Evolutionary conservation across 108 stramenopile genomes (phyloP), one percentile per base, ranked within the genome.

Genomic region (Cyclotella kingstonii): DNA sequence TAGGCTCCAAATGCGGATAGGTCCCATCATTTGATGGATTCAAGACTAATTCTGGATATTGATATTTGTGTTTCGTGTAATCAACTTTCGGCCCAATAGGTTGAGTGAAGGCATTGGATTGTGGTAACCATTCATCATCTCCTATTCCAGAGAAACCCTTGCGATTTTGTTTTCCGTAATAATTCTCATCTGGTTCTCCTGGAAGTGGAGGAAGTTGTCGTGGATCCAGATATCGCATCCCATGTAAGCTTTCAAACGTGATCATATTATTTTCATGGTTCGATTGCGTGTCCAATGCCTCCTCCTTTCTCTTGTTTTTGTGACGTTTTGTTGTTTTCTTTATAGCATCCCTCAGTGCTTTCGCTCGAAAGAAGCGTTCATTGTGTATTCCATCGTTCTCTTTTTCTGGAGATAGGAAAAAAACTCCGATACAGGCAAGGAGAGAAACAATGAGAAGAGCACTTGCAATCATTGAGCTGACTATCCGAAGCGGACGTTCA

Each of bases 1-100:
- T 54, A 3, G 83, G 58, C 30, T 70, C 56, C 40, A 93, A 35
- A n/a, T 45, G 41, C 5, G 91, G 91, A 67, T 93, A 93, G 3
- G 73, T 55, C 8, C 84, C 86, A 25, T 58, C 56, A 41, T 60
- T 61, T 35, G 68, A 78, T 22, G 83, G 81, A 33, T 82, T 77
- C 8, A 42, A 52, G 19, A 82, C 31, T 38, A 74, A 52, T 14
- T 77, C 66, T 22, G 85, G 85, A 57, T 89, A 89, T 8, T 60
- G 5, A 54, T 89, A 89, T 4, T 49, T 57, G 43, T 83, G 81
- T 19, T 80, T 58, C 27, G 82, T 83, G 27, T 82, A 89, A 62
- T 89, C 84, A 28, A 89, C 81, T 41, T 61, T 74, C 12, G 83
- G 83, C 17, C 72, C 78, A 39, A 39, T 6, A 26, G 12, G 23